Conservation (phyloP, 768 basidiomycete genomes). For the Boletales sp. region DNA sequence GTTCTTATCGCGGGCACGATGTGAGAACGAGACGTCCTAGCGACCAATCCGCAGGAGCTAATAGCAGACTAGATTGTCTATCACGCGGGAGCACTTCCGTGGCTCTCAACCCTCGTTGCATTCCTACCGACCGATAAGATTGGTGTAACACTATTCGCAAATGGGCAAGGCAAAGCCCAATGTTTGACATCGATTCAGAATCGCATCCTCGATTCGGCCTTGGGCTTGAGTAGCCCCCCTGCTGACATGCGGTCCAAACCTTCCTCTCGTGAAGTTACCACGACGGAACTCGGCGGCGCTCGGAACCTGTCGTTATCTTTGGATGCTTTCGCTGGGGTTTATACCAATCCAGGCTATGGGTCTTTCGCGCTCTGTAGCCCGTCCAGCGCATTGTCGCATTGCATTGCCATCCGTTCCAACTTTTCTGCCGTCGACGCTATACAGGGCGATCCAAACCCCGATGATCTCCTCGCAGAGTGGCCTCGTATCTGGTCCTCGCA, state of each 20-base stretch:
- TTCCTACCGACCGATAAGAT: constrained; percentile 36
- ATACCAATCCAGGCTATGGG: constrained; percentile 37
- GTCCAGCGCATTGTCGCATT: constrained; percentile 18
- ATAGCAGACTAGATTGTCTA: constrained; percentile 27
- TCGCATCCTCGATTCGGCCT: constrained; percentile 24
- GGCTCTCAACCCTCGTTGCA: constrained; percentile 27
- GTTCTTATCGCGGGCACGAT: constrained; percentile 39
- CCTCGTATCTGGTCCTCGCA: constrained; percentile 37
- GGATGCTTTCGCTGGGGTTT: constrained; percentile 35
- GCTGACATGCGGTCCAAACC: constrained; percentile 1
- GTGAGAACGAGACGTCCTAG: constrained; percentile 18
- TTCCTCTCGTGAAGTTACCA: background rate
- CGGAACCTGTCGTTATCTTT: constrained; percentile 6
- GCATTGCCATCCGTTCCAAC: constrained; percentile 22
- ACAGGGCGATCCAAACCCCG: background rate
- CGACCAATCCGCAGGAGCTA: background rate
- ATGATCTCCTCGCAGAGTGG: constrained; percentile 31
- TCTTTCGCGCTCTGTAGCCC: constrained; percentile 35
- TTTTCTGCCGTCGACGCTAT: constrained; percentile 27
- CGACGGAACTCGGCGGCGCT: no score
- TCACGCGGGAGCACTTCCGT: constrained; percentile 35
- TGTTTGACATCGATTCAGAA: constrained; percentile 5
- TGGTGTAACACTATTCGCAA: constrained; percentile 36
- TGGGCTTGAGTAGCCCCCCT: constrained; percentile 4
- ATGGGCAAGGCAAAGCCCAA: constrained; percentile 19